phyloP scores from a whole-genome alignment of 257 asterid genomes.

The Solanum bukasovii region DNA sequence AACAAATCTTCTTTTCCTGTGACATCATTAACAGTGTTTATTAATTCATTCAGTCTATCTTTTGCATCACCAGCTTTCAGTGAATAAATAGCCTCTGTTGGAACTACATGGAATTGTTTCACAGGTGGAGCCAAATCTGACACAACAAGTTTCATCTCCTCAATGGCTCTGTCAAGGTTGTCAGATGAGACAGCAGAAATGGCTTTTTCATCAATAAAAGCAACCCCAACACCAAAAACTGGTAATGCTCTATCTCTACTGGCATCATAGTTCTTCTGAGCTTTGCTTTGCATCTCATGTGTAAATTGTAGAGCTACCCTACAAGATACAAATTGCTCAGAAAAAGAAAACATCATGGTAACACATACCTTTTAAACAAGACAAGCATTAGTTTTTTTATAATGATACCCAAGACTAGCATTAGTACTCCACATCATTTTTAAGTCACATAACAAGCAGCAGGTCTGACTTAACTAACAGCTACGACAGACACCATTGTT shows the following conservation, averaged over 20 bases:
- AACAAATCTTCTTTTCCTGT: conserved; percentile 77
- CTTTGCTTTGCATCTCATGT: conserved; percentile 78
- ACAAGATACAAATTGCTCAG: conserved; percentile 8
- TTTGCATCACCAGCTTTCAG: conserved; percentile 31
- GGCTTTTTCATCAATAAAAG: conserved; percentile 55
- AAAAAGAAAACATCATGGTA: neutral
- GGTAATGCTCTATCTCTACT: conserved; percentile 69
- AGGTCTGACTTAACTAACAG: neutral
- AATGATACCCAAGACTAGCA: neutral
- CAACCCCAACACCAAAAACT: conserved; percentile 86
- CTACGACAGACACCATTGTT: neutral
- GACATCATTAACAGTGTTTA: conserved; percentile 39
- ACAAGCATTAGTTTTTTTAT: neutral
- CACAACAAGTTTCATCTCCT: conserved; percentile 46
- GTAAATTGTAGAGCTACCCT: conserved; percentile 95
- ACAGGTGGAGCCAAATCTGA: conserved; percentile 58
- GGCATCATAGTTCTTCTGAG: conserved; percentile 81
- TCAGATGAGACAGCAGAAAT: conserved; percentile 16
- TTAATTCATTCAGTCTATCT: conserved; percentile 34
- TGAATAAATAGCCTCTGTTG: conserved; percentile 51
- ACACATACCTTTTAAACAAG: neutral
- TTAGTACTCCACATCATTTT: neutral
- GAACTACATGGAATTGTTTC: conserved; percentile 44
- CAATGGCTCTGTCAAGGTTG: conserved; percentile 27
- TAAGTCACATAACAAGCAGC: neutral